Evolutionary conservation across 1,139 yeast genomes (phyloP).

Genomic region (Trichomonascaceae sp.): DNA sequence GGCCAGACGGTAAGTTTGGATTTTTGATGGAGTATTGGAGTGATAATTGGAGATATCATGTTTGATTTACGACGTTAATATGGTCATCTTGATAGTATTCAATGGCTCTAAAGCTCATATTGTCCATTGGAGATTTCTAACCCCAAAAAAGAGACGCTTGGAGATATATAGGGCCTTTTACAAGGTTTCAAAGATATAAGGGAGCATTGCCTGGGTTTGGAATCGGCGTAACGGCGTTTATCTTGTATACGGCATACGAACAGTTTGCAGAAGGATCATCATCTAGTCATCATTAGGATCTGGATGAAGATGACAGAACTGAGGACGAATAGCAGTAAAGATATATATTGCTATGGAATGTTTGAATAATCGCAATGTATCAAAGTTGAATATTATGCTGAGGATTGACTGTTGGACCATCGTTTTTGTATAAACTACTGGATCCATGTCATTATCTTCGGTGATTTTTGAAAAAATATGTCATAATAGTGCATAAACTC

Average conservation of each 20-base stretch:
- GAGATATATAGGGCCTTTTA: slow-evolving; percentile 82
- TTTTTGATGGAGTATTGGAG: background rate
- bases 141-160: slow-evolving; percentile 64
- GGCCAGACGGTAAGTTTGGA: slow-evolving; percentile 41
- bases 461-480: background rate
- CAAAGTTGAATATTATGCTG: background rate
- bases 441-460: background rate
- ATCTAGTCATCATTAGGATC: background rate
- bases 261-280: slow-evolving; percentile 21
- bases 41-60: background rate
- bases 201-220: slow-evolving; percentile 82
- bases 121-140: background rate
- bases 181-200: slow-evolving; percentile 62
- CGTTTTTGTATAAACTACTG: too few relatives aligned
- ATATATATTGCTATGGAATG: background rate
- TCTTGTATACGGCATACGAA: slow-evolving; percentile 60
- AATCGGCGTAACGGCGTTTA: slow-evolving; percentile 71
- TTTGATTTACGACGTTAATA: background rate
- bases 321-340: background rate
- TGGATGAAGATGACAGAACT: background rate
- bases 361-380: background rate
- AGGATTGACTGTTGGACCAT: too few relatives aligned
- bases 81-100: background rate
- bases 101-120: slow-evolving; percentile 1
- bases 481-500: background rate